A percentile compares a stretch with the other conserved stretches of the same genome.
These are phyloP conservation scores for Typha latifolia DNA, from an alignment of 176 grass and related monocot species.

Conservation along the genomic window DNA sequence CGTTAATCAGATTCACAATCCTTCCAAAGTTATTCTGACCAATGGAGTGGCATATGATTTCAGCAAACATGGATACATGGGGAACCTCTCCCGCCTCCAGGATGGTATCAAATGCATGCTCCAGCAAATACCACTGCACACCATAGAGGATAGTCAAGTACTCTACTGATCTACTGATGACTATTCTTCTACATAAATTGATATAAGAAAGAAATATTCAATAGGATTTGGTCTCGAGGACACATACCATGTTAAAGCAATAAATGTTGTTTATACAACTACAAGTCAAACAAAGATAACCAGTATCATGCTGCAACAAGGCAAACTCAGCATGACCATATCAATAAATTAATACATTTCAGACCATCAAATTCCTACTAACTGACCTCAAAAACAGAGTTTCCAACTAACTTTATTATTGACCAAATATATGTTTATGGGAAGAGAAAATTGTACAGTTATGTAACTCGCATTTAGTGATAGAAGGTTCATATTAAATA, in stretches of 20 bases:
- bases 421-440: no score
- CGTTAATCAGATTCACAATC: slow-evolving; percentile 23
- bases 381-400: no score
- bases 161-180: not conserved
- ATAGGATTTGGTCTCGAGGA: not conserved
- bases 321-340: no score
- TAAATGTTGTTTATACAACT: no score
- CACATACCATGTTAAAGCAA: not conserved
- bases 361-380: no score
- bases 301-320: no score
- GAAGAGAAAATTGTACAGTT: no score
- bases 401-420: no score
- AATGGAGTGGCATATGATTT: slow-evolving; percentile 37
- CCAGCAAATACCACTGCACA: slow-evolving; percentile 33
- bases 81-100: slow-evolving; percentile 36
- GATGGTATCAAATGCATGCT: slow-evolving; percentile 42
- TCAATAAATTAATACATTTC: no score
- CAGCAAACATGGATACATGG: slow-evolving; percentile 24
- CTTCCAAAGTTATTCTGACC: slow-evolving; percentile 22
- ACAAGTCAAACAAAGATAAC: no score
- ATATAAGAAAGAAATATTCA: not conserved
- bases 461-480: no score
- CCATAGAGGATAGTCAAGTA: slow-evolving; percentile 11
- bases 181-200: not conserved
- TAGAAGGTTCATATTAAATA: no score